These are phyloP conservation scores for Astrocystis sublimbata DNA, from an alignment of 495 filamentous ascomycete genomes.

Conservation along the genomic window DNA sequence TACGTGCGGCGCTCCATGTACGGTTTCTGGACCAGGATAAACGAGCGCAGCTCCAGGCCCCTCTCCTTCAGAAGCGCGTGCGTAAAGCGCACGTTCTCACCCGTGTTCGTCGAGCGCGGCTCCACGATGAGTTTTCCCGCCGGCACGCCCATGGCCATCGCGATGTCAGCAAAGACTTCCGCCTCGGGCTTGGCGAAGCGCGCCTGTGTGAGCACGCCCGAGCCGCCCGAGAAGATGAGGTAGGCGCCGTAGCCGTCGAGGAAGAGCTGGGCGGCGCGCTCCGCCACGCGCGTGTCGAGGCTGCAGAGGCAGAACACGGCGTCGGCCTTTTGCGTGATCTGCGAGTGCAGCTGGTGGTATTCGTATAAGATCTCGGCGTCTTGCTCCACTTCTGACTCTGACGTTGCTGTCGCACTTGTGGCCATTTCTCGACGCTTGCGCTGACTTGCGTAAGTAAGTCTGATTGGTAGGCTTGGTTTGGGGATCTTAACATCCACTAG, in stretches of 20 bases:
- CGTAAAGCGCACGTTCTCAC: slow-evolving; percentile 45
- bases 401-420: background rate
- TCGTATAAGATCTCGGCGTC: slow-evolving; percentile 40
- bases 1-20: slow-evolving; percentile 46
- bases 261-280: slow-evolving; percentile 36
- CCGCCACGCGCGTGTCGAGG: slow-evolving; percentile 41
- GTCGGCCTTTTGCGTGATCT: slow-evolving; percentile 25
- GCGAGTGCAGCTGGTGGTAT: slow-evolving; percentile 39
- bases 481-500: too few species aligned
- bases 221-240: slow-evolving; percentile 41
- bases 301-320: slow-evolving; percentile 43
- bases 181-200: slow-evolving; percentile 38
- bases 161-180: slow-evolving; percentile 38
- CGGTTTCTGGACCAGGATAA: slow-evolving; percentile 42
- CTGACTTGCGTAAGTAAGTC: too few species aligned
- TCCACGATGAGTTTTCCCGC: slow-evolving; percentile 33
- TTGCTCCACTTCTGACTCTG: slow-evolving; percentile 34
- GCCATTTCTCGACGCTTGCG: background rate
- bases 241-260: slow-evolving; percentile 31
- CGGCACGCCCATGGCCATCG: slow-evolving; percentile 34
- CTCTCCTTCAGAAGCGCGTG: slow-evolving; percentile 28
- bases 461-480: too few species aligned
- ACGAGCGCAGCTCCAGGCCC: slow-evolving; percentile 20
- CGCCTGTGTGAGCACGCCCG: slow-evolving; percentile 34
- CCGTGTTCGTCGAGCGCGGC: slow-evolving; percentile 38